Base-by-base conservation (phyloP, 2,329 filamentous ascomycete genomes). In the Xylaria sp. region DNA sequence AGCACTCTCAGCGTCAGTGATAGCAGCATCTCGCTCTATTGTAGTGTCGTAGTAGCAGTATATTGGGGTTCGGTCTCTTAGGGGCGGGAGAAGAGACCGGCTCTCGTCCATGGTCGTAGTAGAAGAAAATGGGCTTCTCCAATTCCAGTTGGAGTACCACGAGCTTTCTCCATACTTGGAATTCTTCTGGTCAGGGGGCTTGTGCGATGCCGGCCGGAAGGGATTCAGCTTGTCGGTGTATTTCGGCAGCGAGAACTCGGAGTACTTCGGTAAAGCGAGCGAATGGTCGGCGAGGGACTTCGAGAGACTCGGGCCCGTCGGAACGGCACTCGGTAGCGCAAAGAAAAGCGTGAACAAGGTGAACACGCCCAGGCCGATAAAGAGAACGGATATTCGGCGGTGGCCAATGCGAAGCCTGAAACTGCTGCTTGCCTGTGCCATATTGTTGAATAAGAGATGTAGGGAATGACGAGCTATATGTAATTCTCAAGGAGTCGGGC, bases 61-160 rank as follows among this genome's bases (percentile, higher is more conserved):
- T 63, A 98, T 90, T 0, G 89, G 86, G 27, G 91, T 89, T 24
- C 95, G 88, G 36, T 87, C 82, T 55, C 79, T 81, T 32, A 97
- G 82, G 2, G 93, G 92, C 55, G 96, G 96, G 2, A 98, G 89
- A 63, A 98, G 87, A 7, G 92, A 90, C 62, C 93, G 87, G 75
- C 92, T 91, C 78, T 97, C 92, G 76, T 97, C 94, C 65, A 96
- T 85, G 0, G 88, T 90, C 66, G 96, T 85, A 17, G 89, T 88
- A 51, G 90, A 94, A 19, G 94, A 97, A 79, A 98, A 98, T 2
- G 94, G 93, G 69, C 92, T 92, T 74, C 93, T 86, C 94, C 94
- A 98, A 78, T 91, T 93, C 90, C 92, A 97, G 79, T 97, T 90
- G 71, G 88, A 90, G 81, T 93, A 93, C 95, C 95, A 98, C 68